Conservation (phyloP, 2,329 filamentous ascomycete genomes). For the Emmonsiellopsis sp. region DNA sequence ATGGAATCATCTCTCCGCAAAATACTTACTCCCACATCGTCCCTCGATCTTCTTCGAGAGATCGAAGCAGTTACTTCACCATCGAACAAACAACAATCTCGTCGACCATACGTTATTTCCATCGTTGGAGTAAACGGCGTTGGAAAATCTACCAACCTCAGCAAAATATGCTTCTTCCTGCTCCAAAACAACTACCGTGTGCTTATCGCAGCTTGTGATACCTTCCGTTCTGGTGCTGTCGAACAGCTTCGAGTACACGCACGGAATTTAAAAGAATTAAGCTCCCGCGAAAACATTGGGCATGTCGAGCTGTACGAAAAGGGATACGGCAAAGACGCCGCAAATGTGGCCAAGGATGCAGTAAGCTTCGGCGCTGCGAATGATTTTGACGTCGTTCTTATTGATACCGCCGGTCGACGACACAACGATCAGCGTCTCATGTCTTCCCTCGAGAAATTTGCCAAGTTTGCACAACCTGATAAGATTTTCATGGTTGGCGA, state of each 20-base stretch:
- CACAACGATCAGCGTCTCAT: constrained; percentile 96
- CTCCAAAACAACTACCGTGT: constrained; percentile 96
- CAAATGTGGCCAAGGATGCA: constrained; percentile 87
- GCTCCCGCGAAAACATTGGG: constrained; percentile 67
- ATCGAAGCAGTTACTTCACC: constrained; percentile 72
- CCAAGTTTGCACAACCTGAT: constrained; percentile 88
- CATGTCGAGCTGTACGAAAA: constrained; percentile 89
- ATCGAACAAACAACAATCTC: constrained; percentile 51
- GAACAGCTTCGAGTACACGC: constrained; percentile 96
- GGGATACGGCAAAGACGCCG: constrained; percentile 95
- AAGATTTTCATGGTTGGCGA: constrained; percentile 97
- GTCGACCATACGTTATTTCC: constrained; percentile 89
- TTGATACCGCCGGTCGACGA: constrained; percentile 87
- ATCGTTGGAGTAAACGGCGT: constrained; percentile 98
- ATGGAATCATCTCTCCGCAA: constrained; percentile 90
- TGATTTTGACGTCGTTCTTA: constrained; percentile 85
- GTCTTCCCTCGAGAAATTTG: constrained; percentile 95
- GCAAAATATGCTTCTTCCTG: constrained; percentile 96
- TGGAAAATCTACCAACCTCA: constrained; percentile 94
- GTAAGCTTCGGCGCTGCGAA: constrained; percentile 69
- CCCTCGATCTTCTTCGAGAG: constrained; percentile 85
- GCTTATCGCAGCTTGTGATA: constrained; percentile 88
- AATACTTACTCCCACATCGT: constrained; percentile 92
- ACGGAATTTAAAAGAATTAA: constrained; percentile 83
- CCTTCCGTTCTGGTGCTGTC: constrained; percentile 92